These are phyloP conservation scores for Malbranchea cinnamomea DNA, from an alignment of 2,329 filamentous ascomycete species.

Conservation along the genomic window DNA sequence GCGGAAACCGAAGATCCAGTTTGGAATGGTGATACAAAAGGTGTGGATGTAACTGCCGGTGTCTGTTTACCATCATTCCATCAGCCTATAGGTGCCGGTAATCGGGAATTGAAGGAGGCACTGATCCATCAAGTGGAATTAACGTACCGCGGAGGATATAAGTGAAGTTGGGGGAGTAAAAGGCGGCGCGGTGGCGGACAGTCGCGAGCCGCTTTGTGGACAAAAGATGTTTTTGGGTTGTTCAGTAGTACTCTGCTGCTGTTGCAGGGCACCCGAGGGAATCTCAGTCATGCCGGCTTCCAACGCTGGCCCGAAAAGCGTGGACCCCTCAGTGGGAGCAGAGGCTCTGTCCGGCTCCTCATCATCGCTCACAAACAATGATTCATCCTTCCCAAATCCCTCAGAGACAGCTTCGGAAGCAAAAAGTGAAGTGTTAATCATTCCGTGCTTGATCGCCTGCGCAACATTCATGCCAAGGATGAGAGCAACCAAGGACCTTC, in stretches of 20 bases:
- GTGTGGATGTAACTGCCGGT: background rate
- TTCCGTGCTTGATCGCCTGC: conserved; percentile 34
- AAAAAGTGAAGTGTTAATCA: conserved; percentile 32
- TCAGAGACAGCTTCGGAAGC: conserved; percentile 13
- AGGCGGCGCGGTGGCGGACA: conserved; percentile 9
- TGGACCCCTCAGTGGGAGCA: too few relatives aligned
- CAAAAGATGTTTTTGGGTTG: conserved; percentile 3
- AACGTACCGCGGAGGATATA: conserved; percentile 1
- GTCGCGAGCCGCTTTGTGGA: conserved; percentile 1
- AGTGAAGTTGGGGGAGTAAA: conserved; percentile 7
- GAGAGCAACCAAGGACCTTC: conserved; percentile 40
- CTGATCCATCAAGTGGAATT: too few relatives aligned
- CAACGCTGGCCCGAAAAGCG: conserved; percentile 2
- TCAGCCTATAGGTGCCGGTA: too few relatives aligned
- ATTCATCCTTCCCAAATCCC: conserved; percentile 19
- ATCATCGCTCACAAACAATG: conserved; percentile 24
- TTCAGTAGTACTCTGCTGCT: conserved; percentile 1
- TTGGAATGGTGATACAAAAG: background rate
- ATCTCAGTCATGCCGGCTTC: background rate
- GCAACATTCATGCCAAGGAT: conserved; percentile 41
- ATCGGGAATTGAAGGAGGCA: too few relatives aligned
- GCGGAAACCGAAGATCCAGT: background rate
- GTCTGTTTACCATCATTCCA: too few relatives aligned
- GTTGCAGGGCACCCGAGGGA: conserved; percentile 1
- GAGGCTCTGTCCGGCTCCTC: conserved; percentile 17